A percentile compares a stretch with the other conserved stretches of the same genome.
These are phyloP conservation scores for Eudorina sp. DNA, from an alignment of 139 green algal species.

Conservation along the genomic window DNA sequence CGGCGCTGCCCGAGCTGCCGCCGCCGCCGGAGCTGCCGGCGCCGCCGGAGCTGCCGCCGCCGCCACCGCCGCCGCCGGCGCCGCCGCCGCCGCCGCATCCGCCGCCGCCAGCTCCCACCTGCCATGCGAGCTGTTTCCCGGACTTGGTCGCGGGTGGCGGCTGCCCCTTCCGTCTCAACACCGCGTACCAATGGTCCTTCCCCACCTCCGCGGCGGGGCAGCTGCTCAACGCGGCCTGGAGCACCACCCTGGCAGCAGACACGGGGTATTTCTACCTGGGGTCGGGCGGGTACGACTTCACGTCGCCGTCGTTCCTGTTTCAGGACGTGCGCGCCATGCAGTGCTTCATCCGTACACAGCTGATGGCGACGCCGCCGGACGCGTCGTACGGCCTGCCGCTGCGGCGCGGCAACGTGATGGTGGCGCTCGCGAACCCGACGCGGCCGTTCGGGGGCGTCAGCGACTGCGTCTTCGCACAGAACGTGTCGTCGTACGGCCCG, in stretches of 20 bases:
- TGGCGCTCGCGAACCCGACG: neutral
- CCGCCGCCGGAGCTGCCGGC: neutral
- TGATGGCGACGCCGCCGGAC: neutral
- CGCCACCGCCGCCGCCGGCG: neutral
- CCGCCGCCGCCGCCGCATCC: neutral
- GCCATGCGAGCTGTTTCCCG: neutral
- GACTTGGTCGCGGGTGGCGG: neutral
- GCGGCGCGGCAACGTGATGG: neutral
- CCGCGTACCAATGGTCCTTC: neutral
- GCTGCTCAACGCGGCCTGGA: neutral
- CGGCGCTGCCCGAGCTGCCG: neutral
- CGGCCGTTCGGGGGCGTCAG: neutral
- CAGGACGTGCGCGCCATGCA: neutral
- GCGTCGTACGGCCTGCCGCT: neutral
- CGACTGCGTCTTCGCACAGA: neutral
- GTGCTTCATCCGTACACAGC: conserved; percentile 23
- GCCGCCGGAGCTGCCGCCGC: neutral
- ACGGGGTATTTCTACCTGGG: neutral
- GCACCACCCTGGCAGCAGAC: neutral
- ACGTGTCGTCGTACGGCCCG: neutral
- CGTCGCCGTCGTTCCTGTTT: neutral
- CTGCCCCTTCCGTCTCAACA: conserved; percentile 11
- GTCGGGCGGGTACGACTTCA: neutral
- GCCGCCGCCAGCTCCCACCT: neutral
- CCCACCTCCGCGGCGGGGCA: neutral